Evolutionary conservation across 164 flowering plant species (phyloP), one percentile per base, ranked within the genome.

Genomic region (Taxillus chinensis): DNA sequence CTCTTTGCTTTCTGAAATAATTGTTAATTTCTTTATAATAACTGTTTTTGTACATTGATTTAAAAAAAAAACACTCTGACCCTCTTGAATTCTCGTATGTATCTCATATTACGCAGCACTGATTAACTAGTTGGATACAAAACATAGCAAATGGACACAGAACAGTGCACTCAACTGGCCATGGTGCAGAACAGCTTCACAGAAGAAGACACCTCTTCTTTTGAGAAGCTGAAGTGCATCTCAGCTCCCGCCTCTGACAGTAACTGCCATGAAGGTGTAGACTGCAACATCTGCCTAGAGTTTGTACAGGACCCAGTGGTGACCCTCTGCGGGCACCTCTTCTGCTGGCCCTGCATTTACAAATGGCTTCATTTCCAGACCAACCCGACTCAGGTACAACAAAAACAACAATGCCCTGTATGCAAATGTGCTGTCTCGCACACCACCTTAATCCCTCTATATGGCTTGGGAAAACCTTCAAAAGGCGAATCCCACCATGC

Each of bases 311-410:
- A 84, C 10, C 89, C 89, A 0, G 89, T 84, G 43, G 86, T 84
- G 16, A 84, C 89, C 0, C 66, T 82, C 40, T 84, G 86, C 10
- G 86, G 86, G 10, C 89, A 82, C 66, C 82, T 84, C 66, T 82
- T 66, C 61, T 84, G 89, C 65, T 84, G 89, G 89, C 86, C 83
- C 7, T 82, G 89, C 75, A 80, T 84, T 7, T 84, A 84, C 77
- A 76, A 70, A 57, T 84, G 89, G 89, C 75, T 82, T 55, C 69
- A 70, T 42, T 61, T 62, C 46, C 78, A 71, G 60, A 60, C 61
- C 59, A 10, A 40, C 45, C 62, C 74, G 2, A 0, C 67, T 0
- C 45, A 60, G 11, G 69, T 68, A n/a, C 66, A 60, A 11, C 70
- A 65, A 14, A 63, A 68, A 37, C 71, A 70, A 3, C 71, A 79